Evolutionary conservation across 129 eudicot genomes (phyloP), one percentile per base, ranked within the genome.

Genomic region (Scalesia atractyloides): DNA sequence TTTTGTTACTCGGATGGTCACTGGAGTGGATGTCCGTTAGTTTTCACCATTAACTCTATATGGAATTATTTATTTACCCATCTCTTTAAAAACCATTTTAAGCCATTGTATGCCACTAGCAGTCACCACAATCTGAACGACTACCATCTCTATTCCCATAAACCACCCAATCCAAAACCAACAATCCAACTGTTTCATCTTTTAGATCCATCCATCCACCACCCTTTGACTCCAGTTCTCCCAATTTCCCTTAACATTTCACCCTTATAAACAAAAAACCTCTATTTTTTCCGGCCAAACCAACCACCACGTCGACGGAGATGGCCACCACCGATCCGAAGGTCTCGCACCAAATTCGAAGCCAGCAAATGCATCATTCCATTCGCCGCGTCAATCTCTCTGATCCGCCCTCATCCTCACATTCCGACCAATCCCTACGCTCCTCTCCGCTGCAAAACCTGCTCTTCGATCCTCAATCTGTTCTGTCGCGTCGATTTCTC

Each of bases 281-380:
- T 73, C 59, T 61, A 16, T n/a, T 16, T 7, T 73, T 48, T 49
- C 77, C 77, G 59, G 36, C 69, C 39, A 73, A 72, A 7, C 14
- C 70, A n/a, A n/a, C n/a, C n/a, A n/a, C n/a, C n/a, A n/a, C n/a
- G 95, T 80, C 97, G 74, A 82, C 97, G 75, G 90, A 87, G 81
- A 81, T 86, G 81, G 86, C 92, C 3, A 79, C 77, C 36, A 72
- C 81, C 54, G 98, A 92, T 75, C 89, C 0, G 98, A 89, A 68
- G 96, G 95, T 13, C 87, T 93, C 83, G 85, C 1, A 87, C 96
- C 9, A 93, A 93, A 68, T 88, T 93, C 0, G 98, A 93, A 65
- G 91, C 91, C 4, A 72, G 84, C 65, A 93, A 93, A 76, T 87
- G 92, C 84, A 92, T 89, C 73, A 86, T 93, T 81, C 98, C 98